Base-by-base conservation (phyloP, 2,329 filamentous ascomycete species). In the Herpotrichia juniperi region DNA sequence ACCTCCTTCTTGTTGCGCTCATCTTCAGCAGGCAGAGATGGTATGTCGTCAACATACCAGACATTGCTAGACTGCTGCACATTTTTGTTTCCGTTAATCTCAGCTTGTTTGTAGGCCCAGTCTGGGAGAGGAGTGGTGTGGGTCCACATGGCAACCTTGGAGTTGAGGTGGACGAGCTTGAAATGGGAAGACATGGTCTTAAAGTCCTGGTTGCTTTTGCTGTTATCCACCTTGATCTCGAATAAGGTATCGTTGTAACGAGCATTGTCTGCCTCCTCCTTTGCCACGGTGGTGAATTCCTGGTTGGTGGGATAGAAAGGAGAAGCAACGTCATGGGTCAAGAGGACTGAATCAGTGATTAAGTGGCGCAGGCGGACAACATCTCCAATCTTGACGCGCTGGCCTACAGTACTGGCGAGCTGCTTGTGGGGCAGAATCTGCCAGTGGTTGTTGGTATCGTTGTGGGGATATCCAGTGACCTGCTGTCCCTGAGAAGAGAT, bases 71-170 rank as follows among this genome's bases (percentile, higher is more conserved):
- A 87, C 57, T 93, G 90, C 24, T 87, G 81, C 48, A 96, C 80
- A 72, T 96, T 96, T 84, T 99, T 99, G 82, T 99, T 99, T 54
- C 94, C 94, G 75, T 99, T 99, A 80, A 99, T 97, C 74, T 99
- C 94, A 68, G 96, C 93, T 76, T 99, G 94, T 75, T 96, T 94
- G 79, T 90, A 93, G 22, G 84, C 94, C 94, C 94, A 99, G 3
- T 99, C 94, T 4, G 94, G 94, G n/a, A 99, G 85, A 44, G 94
- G 91, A 53, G 87, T 94, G 30, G 89, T 89, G 75, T 97, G 93
- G 24, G 94, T 99, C 94, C 94, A 99, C 93, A 99, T 96, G 60
- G 94, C 93, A 45, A 99, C 94, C 74, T 96, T 96, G 74, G 91
- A 96, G 7, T 93, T 92, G 68, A 90, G 86, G 76, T 99, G 94